A percentile compares a stretch with the other conserved stretches of the same genome.
These are phyloP conservation scores for Monosporascus cannonballus DNA, from an alignment of 2,329 filamentous ascomycete species.

Conservation along the genomic window DNA sequence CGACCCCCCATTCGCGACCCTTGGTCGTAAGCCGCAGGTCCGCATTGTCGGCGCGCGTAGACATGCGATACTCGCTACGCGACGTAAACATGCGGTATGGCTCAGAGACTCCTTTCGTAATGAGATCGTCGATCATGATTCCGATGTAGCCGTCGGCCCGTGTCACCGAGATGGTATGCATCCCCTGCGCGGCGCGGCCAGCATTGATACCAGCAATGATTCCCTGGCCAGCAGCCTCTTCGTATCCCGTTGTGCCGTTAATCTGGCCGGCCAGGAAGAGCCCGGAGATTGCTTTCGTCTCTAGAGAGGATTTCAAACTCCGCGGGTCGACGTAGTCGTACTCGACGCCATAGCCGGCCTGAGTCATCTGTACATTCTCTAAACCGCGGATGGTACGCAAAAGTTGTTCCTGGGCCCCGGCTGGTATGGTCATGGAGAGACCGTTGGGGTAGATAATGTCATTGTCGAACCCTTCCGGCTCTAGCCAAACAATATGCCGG, in stretches of 20 bases:
- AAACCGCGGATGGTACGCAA: constrained; percentile 84
- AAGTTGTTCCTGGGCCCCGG: constrained; percentile 76
- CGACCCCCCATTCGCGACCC: constrained; percentile 69
- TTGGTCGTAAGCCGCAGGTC: constrained; percentile 77
- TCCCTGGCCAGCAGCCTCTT: constrained; percentile 93
- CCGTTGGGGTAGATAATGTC: constrained; percentile 94
- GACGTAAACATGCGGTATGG: constrained; percentile 99
- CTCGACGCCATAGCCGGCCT: constrained; percentile 94
- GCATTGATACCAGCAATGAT: constrained; percentile 92
- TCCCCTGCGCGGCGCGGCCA: constrained; percentile 66
- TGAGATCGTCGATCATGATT: constrained; percentile 96
- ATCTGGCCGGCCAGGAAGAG: constrained; percentile 94
- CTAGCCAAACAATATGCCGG: constrained; percentile 88
- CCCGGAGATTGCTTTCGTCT: constrained; percentile 86
- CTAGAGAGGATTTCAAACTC: constrained; percentile 77
- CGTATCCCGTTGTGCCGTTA: constrained; percentile 96
- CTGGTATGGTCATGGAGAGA: constrained; percentile 92
- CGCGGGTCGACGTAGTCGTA: constrained; percentile 98
- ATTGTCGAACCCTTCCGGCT: constrained; percentile 89
- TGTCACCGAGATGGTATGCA: constrained; percentile 61
- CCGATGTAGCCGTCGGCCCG: constrained; percentile 93
- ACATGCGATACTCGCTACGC: constrained; percentile 92
- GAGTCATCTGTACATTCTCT: constrained; percentile 84
- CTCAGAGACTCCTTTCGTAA: constrained; percentile 94
- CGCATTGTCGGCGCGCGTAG: constrained; percentile 86